Evolutionary conservation across 2,329 filamentous ascomycete genomes (phyloP).

Genomic region (Botrytis aclada): DNA sequence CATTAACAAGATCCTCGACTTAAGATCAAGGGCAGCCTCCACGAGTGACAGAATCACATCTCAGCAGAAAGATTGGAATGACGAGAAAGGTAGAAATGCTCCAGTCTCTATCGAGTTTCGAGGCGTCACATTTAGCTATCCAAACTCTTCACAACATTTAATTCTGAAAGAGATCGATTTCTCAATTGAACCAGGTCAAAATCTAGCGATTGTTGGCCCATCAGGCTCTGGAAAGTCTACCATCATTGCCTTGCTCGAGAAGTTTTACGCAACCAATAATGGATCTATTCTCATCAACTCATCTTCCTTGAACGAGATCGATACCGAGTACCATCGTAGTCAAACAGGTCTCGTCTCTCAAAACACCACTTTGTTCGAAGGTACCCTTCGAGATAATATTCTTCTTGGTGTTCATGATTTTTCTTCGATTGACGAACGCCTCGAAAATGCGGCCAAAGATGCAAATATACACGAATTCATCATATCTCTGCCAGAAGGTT

Average conservation of each 20-base stretch:
- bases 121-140: conserved; percentile 1
- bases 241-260: conserved; percentile 74
- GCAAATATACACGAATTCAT: conserved; percentile 53
- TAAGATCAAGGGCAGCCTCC: neutral
- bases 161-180: conserved; percentile 66
- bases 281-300: conserved; percentile 1
- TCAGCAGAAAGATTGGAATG: neutral
- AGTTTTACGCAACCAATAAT: conserved; percentile 81
- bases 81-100: neutral
- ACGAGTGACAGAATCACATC: neutral
- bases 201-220: conserved; percentile 70
- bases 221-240: conserved; percentile 45
- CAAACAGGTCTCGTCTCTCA: conserved; percentile 45
- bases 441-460: conserved; percentile 46
- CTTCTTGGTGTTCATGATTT: conserved; percentile 60
- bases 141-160: neutral
- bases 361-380: conserved; percentile 50
- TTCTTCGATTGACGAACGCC: conserved; percentile 51
- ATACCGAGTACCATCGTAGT: neutral
- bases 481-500: conserved; percentile 56
- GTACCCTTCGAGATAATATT: conserved; percentile 65
- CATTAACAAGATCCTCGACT: neutral
- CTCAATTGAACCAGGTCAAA: conserved; percentile 70
- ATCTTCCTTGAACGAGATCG: neutral
- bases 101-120: neutral